Base-by-base conservation (phyloP, 75 land plant genomes). In the Azolla pinnata region DNA sequence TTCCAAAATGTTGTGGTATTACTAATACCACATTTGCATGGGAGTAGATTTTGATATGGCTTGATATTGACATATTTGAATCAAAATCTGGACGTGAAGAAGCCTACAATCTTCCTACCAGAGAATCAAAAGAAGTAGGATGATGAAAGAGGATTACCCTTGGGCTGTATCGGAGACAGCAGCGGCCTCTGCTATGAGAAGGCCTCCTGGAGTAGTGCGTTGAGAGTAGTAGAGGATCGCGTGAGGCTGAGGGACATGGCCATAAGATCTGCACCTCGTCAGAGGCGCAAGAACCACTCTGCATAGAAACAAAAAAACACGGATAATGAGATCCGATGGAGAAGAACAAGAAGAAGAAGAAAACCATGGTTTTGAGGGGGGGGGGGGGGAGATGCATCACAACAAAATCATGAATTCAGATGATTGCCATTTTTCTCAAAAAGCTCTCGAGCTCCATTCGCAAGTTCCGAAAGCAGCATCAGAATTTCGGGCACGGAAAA, bases 271-370 rank as follows among this genome's bases (percentile, higher is more conserved):
- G 2, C 38, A 50, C 42, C 76, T 68, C n/a, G 76, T 74, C 32
- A 74, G 52, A 16, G 76, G 76, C 4, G 76, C 74, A 21, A 69
- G 56, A 2, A 74, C 76, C 0, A 74, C 62, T 29, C 76, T 73
- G 68, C 23, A 69, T 12, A 35, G 42, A 38, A 38, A 7, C 42
- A 8, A 38, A 38, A 38, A 8, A 38, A 38, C 42, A 38, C 7
- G 7, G 42, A 38, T 38, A 7, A 7, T 14, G 14, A 38, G 7
- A 8, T 14, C 7, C 7, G 14, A 38, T 14, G 7, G 42, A 14
- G 14, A 38, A 7, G 14, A 38, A 38, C 7, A 38, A 8, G 12
- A 7, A 7, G 42, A 14, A 38, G 7, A 38, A 38, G 14, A 8
- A 8, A 8, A 38, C 14, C 42, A 38, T 8, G 14, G 12, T 38